Evolutionary conservation across 2,329 filamentous ascomycete genomes (phyloP), one percentile per base, ranked within the genome.

Genomic region (Fusarium pininemorale): DNA sequence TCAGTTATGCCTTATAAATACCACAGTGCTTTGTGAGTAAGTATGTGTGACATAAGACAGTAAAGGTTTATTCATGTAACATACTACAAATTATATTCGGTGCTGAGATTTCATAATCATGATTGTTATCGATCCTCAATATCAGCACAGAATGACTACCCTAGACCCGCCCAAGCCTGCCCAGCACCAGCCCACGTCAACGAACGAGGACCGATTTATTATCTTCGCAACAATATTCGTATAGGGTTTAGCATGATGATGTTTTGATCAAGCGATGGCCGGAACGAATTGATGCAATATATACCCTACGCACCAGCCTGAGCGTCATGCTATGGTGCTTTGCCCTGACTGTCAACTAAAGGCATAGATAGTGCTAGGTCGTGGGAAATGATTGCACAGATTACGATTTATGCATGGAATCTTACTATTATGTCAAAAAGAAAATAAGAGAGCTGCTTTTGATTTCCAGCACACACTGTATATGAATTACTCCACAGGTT

Each of bases 401-500:
- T 45, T 51, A 35, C 47, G 66, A 66, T 41, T 66, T 38, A 70
- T 70, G 66, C 59, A 44, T 15, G 18, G 9, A 20, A 41, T 30
- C 35, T 13, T 10, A 47, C 28, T 11, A 13, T 8, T 15, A 35
- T 50, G 55, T 20, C 16, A 35, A 20, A 42, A 20, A 59, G 35
- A 24, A 26, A 32, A 16, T 28, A 28, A 28, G n/a, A 53, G 37
- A 37, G n/a, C 65, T 35, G 15, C 32, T 9, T 28, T n/a, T 20
- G 37, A 63, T 61, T 22, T 22, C 28, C 54, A 28, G 47, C 14
- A 35, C 45, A 35, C 14, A 35, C 32, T 35, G 22, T 22, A 9
- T 41, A 37, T 13, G n/a, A 53, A 37, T 26, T 22, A 37, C 30
- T 37, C 48, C n/a, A 15, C 13, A 53, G 20, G 35, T 30, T 57